Percentiles rank a stretch among this genome's conserved stretches.
Conservation (phyloP, 2,329 filamentous ascomycete species). For the Purpureocillium lavendulum region DNA sequence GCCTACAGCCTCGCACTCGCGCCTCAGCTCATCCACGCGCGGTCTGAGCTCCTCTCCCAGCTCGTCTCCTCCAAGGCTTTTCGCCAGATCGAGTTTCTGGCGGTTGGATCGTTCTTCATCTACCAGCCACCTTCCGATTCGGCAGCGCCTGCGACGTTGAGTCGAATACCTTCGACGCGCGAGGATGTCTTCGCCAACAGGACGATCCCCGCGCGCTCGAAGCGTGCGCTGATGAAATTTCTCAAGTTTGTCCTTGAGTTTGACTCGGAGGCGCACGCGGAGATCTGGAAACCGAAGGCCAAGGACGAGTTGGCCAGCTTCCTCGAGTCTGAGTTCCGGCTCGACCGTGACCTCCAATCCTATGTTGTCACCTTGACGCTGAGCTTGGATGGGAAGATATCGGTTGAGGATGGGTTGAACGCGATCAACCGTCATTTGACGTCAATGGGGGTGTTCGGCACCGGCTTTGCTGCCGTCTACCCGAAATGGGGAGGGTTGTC, state of each 20-base stretch:
- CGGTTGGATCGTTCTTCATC: slow-evolving; percentile 89
- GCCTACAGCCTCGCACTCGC: slow-evolving; percentile 78
- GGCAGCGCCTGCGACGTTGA: slow-evolving; percentile 32
- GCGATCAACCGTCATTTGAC: slow-evolving; percentile 71
- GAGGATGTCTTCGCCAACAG: slow-evolving; percentile 85
- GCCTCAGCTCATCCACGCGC: slow-evolving; percentile 79
- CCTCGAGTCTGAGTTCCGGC: slow-evolving; percentile 52
- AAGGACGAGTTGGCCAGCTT: slow-evolving; percentile 48
- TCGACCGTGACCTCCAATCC: slow-evolving; percentile 60
- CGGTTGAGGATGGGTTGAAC: slow-evolving; percentile 58
- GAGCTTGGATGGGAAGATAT: slow-evolving; percentile 55
- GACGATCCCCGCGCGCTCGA: slow-evolving; percentile 68
- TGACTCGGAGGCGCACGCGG: slow-evolving; percentile 45
- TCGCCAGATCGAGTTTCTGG: slow-evolving; percentile 84
- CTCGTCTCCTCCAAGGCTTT: slow-evolving; percentile 87
- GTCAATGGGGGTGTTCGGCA: slow-evolving; percentile 81
- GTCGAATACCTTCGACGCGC: slow-evolving; percentile 75
- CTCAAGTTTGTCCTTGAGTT: slow-evolving; percentile 77
- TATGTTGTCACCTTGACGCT: slow-evolving; percentile 62
- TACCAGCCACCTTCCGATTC: slow-evolving; percentile 34
- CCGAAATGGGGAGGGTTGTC: slow-evolving; percentile 89
- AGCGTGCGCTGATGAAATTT: slow-evolving; percentile 87
- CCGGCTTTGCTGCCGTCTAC: slow-evolving; percentile 81
- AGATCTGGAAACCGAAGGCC: slow-evolving; percentile 51
- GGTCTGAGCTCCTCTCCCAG: slow-evolving; percentile 66